Base-by-base conservation (phyloP, 2,329 filamentous ascomycete species). In the Fusarium sambucinum region DNA sequence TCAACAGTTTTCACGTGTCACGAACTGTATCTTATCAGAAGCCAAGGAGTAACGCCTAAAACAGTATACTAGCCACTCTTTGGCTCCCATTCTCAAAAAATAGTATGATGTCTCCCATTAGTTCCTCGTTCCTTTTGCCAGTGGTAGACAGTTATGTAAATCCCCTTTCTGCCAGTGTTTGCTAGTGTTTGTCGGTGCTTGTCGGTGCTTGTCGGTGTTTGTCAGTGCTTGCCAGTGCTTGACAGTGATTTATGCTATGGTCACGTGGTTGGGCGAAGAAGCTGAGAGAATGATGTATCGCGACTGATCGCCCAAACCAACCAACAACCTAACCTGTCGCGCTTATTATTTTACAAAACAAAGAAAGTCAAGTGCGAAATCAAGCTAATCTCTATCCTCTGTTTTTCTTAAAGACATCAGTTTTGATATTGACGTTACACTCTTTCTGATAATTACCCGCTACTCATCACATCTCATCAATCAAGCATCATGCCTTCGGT, bases 221-320 rank as follows among this genome's bases (percentile, higher is more conserved):
- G 19, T 10, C 48, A 38, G 42, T 47, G 27, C 37, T n/a, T 29
- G 19, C 13, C 37, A 30, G 33, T 48, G 30, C 19, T 47, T 11
- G 23, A 4, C 44, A 46, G 40, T 53, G 37, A 47, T 33, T 41
- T 12, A 30, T 9, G 16, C 16, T 4, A 2, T 5, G 32, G 48
- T 68, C 63, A 68, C 65, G 65, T 68, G 65, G 13, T 4, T n/a
- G 4, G 17, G 6, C 19, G 33, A 38, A 19, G 14, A 41, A 17
- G 40, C n/a, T 56, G 9, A 37, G 33, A 23, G 17, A 51, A 37
- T 23, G 33, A 55, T 47, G 48, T 35, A 52, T 52, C 35, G 23
- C 27, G 37, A 56, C 51, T 41, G 25, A 23, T 25, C 21, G 23
- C 16, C 21, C 29, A 30, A 29, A 45, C 21, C 37, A 59, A 38